Conservation (phyloP, 176 grass and related monocot genomes). For the Eremochloa ophiuroides region DNA sequence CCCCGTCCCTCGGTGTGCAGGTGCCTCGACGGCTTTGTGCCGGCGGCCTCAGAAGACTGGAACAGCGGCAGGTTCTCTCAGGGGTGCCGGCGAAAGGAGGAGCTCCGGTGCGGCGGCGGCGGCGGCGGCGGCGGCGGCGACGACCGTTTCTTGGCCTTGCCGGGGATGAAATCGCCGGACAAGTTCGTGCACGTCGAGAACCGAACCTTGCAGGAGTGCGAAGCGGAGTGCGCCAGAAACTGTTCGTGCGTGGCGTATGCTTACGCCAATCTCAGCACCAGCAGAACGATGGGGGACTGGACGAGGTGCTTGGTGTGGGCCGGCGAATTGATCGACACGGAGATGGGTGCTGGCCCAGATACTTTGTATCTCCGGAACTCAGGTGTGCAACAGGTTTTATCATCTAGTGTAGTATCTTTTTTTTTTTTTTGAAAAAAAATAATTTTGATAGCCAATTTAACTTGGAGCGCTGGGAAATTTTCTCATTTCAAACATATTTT, state of each 20-base stretch:
- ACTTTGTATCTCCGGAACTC: conserved; percentile 50
- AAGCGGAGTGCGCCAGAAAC: conserved; percentile 19
- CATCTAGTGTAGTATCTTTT: too few species aligned
- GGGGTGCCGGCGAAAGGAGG: conserved; percentile 31
- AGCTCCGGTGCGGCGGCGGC: conserved; percentile 14
- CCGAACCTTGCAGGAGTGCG: conserved; percentile 9
- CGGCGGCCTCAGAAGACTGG: not conserved
- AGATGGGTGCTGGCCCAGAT: not conserved
- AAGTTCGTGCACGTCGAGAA: conserved; percentile 15
- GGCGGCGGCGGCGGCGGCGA: too few species aligned
- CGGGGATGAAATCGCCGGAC: conserved; percentile 32
- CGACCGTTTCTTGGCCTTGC: conserved; percentile 18
- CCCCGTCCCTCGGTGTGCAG: not conserved
- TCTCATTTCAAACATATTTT: too few species aligned
- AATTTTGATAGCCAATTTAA: not conserved
- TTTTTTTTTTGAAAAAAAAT: too few species aligned
- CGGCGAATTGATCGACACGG: conserved; percentile 28
- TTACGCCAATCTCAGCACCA: not conserved
- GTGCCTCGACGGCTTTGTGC: conserved; percentile 36
- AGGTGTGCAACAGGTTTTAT: too few species aligned
- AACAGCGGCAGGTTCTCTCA: not conserved
- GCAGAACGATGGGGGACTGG: not conserved
- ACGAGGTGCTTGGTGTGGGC: conserved; percentile 43
- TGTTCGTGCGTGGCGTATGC: conserved; percentile 58
- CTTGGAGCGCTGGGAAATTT: too few species aligned